Evolutionary conservation across 345 rosid species (phyloP).

Genomic region (Kandelia obovata): DNA sequence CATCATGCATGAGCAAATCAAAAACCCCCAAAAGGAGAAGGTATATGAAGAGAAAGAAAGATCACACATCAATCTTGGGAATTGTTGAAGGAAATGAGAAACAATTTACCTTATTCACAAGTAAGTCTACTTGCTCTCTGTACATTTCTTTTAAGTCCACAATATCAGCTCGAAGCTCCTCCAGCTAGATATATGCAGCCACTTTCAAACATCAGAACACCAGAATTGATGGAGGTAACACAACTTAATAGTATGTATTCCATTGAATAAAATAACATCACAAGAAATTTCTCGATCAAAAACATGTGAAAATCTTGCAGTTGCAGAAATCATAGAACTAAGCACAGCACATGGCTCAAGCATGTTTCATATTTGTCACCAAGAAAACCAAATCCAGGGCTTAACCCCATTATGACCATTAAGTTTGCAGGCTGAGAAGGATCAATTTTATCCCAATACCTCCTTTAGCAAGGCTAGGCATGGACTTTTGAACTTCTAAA

Average conservation of each 20-base stretch:
- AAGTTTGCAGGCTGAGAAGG: not conserved
- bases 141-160: constrained; percentile 99
- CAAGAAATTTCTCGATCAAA: too few species aligned
- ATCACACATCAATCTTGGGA: not conserved
- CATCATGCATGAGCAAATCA: constrained; percentile 5
- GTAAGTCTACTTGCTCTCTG: constrained; percentile 96
- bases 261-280: too few species aligned
- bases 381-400: not conserved
- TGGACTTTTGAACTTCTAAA: not conserved
- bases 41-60: not conserved
- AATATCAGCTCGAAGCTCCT: constrained; percentile 95
- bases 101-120: constrained; percentile 79
- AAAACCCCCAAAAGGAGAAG: not conserved
- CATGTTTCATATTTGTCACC: not conserved
- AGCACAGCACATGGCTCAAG: not conserved
- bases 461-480: not conserved
- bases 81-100: not conserved
- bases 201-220: constrained; percentile 13
- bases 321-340: too few species aligned
- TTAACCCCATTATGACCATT: not conserved
- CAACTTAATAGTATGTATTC: too few species aligned
- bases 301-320: not conserved
- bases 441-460: not conserved
- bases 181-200: constrained; percentile 56
- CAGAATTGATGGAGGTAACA: too few species aligned